These are phyloP conservation scores for Tremellales sp. DNA, from an alignment of 1,284 basidiomycete species.

Conservation along the genomic window DNA sequence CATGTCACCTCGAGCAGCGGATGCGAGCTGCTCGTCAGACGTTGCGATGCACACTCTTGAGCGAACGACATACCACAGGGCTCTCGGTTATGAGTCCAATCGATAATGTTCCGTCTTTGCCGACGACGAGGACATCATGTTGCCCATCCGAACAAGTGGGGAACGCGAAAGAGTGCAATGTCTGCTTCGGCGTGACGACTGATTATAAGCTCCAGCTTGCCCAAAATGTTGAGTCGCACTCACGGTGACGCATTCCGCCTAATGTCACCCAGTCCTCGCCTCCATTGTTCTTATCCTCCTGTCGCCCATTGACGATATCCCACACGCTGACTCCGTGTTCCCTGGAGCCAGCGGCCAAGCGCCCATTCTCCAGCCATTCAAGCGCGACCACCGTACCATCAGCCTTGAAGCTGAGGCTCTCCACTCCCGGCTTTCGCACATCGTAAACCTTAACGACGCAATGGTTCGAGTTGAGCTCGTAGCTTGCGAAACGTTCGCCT, in stretches of 20 bases:
- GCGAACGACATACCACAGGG: conserved; percentile 22
- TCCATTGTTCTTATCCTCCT: conserved; percentile 8
- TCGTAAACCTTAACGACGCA: conserved; percentile 45
- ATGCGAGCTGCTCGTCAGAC: conserved; percentile 25
- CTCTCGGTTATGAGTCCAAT: conserved; percentile 30
- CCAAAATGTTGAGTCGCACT: conserved; percentile 7
- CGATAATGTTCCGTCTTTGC: conserved; percentile 40
- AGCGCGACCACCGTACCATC: conserved; percentile 23
- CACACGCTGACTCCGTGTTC: conserved; percentile 43
- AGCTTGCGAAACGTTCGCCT: conserved; percentile 35
- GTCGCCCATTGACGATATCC: conserved; percentile 32
- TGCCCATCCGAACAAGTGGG: conserved; percentile 10
- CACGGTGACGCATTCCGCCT: conserved; percentile 35
- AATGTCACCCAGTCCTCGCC: conserved; percentile 33
- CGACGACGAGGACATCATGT: conserved; percentile 37
- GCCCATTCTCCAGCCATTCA: conserved; percentile 28
- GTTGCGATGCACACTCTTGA: background rate
- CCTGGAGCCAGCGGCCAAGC: conserved; percentile 39
- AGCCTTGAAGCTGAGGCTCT: conserved; percentile 31
- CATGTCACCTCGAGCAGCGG: conserved; percentile 25
- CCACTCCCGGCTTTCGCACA: conserved; percentile 27
- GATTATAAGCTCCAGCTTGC: background rate
- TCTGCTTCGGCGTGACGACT: conserved; percentile 39
- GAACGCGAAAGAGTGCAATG: conserved; percentile 39
- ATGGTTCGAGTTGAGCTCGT: conserved; percentile 20